Evolutionary conservation across 768 basidiomycete species (phyloP), one percentile per base, ranked within the genome.

Genomic region (Termitomyces sp.): DNA sequence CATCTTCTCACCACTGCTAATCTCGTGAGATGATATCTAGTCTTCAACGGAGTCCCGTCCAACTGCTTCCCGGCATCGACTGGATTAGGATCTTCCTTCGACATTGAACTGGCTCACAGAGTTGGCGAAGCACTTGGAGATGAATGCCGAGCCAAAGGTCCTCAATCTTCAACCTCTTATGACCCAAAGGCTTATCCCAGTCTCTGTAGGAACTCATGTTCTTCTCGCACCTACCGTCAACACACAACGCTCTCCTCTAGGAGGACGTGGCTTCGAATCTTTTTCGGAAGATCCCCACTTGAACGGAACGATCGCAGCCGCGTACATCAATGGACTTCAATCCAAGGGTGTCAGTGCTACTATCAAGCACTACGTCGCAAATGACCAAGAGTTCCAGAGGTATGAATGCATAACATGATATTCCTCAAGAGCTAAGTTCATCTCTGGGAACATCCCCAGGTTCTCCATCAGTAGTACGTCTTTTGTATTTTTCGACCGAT

Each of bases 151-250:
- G 82, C 82, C 10, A 81, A 84, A 71, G 76, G 81, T 72, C 25
- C 14, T 42, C 36, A 14, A 3, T 17, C n/a, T 37, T n/a, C 25
- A 6, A 25, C 40, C n/a, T 50, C 51, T 59, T 46, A 68, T 20
- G 2, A 15, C 8, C 57, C 70, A 42, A 32, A 31, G 32, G 10
- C 37, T 49, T 14, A 43, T 29, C 4, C 14, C 32, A 31, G 1
- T n/a, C 17, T 45, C 14, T 68, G 5, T 34, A 80, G 79, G 78
- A 42, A 68, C 68, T 14, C 79, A 81, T 66, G 75, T 85, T 38
- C 72, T 86, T 0, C 77, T 87, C n/a, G 86, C 79, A 1, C 87
- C 86, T 2, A 88, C 86, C 1, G 80, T 86, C 64, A 88, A 88
- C 66, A 87, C 81, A 31, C 85, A 85, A 62, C 77, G 86, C n/a